Base-by-base conservation (phyloP, 441 rosid species). In the Populus hybrid region DNA sequence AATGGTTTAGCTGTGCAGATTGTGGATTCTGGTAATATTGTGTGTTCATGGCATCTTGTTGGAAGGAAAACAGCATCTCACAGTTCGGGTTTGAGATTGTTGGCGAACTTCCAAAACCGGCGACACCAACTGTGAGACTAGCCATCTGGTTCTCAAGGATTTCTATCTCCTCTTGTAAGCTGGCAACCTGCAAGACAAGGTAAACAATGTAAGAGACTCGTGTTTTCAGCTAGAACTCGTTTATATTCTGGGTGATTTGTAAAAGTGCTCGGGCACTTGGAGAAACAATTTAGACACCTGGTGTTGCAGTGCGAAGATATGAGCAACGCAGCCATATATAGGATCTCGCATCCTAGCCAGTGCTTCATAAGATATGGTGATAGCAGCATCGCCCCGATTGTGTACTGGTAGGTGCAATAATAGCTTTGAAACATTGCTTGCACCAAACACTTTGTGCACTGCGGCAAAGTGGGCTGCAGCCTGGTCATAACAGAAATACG, bases 391-490 rank as follows among this genome's bases (percentile, higher is more conserved):
- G 8, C 89, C 85, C 64, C 98, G 78, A 59, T 79, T 83, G 11
- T 91, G 87, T 0, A 83, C 65, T 2, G 99, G 99, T 75, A 95
- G 81, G 80, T 89, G 92, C 26, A 87, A 83, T 76, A 95, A 77
- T 72, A 90, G 86, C 86, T 95, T 95, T 3, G 99, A 92, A 74
- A 91, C 97, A 72, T 95, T 95, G 83, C 99, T 95, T 29, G 99
- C 97, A 2, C 98, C 99, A 31, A 95, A 94, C 81, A 94, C 95
- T 81, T 90, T 93, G 86, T 95, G 99, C 80, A 94, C 99, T 1
- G 98, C 99, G 2, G 92, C 89, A 36, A 95, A 95, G 81, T 95
- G 97, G 36, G 84, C 82, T 0, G 97, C 87, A 40, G 95, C 99
- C 73, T 93, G 90, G 29, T 94, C 94, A 42, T 95, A 94, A 77